phyloP scores from a whole-genome alignment of 2,329 filamentous ascomycete species.

The Dothistroma septosporum region DNA sequence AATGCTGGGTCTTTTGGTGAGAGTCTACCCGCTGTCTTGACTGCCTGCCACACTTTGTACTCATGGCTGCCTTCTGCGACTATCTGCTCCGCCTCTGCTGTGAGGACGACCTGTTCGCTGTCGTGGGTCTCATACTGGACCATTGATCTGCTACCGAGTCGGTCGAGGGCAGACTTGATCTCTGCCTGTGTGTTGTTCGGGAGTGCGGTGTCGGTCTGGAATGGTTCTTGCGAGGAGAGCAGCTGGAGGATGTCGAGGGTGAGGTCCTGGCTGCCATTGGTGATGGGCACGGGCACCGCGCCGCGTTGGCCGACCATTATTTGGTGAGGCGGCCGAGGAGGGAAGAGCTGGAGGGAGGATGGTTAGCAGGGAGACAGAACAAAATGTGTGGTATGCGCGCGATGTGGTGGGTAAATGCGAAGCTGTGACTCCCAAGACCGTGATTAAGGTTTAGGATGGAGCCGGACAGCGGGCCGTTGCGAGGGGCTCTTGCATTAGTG shows the following conservation, averaged over 20 bases:
- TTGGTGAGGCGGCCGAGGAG: background rate
- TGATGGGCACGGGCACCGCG: conserved; percentile 44
- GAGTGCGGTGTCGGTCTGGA: conserved; percentile 33
- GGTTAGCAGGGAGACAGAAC: background rate
- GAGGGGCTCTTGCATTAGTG: background rate
- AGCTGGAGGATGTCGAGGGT: conserved; percentile 80
- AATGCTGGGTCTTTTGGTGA: conserved; percentile 52
- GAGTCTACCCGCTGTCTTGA: conserved; percentile 44
- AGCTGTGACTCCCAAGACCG: background rate
- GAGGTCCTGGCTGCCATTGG: conserved; percentile 47
- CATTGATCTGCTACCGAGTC: conserved; percentile 80
- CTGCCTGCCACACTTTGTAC: conserved; percentile 49
- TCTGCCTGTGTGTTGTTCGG: conserved; percentile 38
- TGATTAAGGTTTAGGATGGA: background rate
- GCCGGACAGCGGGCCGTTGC: background rate
- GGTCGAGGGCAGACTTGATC: conserved; percentile 84
- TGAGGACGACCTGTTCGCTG: conserved; percentile 69
- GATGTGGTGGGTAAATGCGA: background rate
- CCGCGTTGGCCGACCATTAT: conserved; percentile 35
- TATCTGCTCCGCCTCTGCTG: conserved; percentile 77
- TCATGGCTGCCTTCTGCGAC: conserved; percentile 48
- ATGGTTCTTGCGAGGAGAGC: conserved; percentile 39
- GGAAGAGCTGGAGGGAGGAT: background rate
- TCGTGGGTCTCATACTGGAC: conserved; percentile 80
- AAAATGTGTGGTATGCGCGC: background rate